phyloP scores from a whole-genome alignment of 1,284 basidiomycete species.

The Ceratobasidium papillatum region DNA sequence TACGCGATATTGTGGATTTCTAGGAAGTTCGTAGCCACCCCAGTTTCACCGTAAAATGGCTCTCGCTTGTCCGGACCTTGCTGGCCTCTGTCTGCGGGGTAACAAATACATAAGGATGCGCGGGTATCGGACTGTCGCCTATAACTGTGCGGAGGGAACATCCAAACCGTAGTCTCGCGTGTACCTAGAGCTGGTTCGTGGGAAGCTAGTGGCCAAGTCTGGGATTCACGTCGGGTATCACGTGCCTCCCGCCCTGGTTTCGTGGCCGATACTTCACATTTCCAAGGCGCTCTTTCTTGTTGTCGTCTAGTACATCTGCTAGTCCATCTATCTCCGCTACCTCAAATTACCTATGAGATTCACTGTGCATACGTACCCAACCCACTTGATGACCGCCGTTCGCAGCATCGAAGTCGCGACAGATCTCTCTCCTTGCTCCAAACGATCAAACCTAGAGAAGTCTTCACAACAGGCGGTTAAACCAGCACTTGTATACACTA shows the following conservation, averaged over 20 bases:
- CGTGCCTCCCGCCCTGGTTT: neutral
- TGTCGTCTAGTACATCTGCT: too few species aligned
- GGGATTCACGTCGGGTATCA: neutral
- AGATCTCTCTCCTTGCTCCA: conserved; percentile 2
- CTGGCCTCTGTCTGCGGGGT: conserved; percentile 4
- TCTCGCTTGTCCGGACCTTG: conserved; percentile 30
- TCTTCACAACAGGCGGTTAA: neutral
- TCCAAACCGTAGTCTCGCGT: neutral
- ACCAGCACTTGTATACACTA: neutral
- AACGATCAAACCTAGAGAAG: neutral
- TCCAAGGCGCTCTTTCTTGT: neutral
- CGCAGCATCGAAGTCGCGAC: neutral
- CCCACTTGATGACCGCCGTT: neutral
- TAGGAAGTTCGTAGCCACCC: neutral
- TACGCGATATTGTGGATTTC: neutral
- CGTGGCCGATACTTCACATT: neutral
- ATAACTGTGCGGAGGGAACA: conserved; percentile 3
- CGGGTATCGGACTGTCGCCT: neutral
- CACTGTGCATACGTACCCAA: too few species aligned
- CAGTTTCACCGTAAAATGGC: neutral
- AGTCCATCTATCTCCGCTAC: neutral
- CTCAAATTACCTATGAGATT: neutral
- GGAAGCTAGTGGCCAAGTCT: too few species aligned
- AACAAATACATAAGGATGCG: neutral
- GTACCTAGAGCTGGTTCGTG: neutral